Percentiles rank a stretch among this genome's conserved stretches.
Evolutionary conservation across 169 alveolate species (phyloP).

Genomic region (Blepharisma undulans): DNA sequence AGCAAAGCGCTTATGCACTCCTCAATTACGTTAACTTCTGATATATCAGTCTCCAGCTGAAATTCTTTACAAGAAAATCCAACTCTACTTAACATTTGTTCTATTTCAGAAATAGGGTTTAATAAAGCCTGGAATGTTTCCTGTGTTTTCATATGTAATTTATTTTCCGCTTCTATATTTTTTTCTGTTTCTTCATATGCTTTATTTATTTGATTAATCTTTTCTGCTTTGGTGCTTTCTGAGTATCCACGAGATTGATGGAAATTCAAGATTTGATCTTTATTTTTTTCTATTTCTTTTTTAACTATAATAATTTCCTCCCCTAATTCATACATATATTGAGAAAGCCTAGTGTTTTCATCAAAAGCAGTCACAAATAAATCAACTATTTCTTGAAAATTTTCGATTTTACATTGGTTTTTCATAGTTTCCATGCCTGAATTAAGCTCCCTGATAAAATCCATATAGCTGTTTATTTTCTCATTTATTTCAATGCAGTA

Average conservation of each 20-base stretch:
- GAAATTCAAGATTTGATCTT: not conserved
- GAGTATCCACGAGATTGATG: not conserved
- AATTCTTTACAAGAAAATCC: not conserved
- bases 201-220: not conserved
- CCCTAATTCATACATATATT: constrained; percentile 12
- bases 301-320: constrained; percentile 13
- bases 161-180: not conserved
- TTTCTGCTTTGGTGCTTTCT: not conserved
- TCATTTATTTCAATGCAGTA: not conserved
- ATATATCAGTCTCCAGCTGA: not conserved
- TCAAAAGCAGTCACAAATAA: constrained; percentile 10
- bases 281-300: constrained; percentile 8
- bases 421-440: not conserved
- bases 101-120: not conserved
- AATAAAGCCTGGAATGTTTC: not conserved
- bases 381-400: constrained; percentile 10
- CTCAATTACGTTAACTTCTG: not conserved
- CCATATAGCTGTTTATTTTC: not conserved
- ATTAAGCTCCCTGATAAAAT: not conserved
- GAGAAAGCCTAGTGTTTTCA: constrained; percentile 13
- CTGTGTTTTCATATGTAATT: not conserved
- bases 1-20: not conserved
- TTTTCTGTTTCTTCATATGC: not conserved
- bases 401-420: not conserved
- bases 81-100: not conserved